phyloP scores from a whole-genome alignment of 1,284 basidiomycete genomes.

The Porodaedalea pini region DNA sequence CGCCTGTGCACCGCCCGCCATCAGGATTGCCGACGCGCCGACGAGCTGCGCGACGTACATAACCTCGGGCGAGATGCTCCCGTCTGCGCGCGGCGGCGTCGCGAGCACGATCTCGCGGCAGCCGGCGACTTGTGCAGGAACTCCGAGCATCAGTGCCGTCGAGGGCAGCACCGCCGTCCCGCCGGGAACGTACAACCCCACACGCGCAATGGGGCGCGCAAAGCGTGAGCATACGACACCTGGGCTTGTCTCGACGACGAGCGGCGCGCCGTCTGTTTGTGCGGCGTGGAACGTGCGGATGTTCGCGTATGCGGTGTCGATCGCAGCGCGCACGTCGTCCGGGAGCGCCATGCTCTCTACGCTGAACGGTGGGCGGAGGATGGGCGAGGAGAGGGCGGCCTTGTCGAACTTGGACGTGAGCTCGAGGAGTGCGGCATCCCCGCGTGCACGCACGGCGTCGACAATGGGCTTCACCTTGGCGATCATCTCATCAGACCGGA shows the following conservation, averaged over 20 bases:
- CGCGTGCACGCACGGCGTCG: constrained; percentile 77
- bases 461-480: constrained; percentile 94
- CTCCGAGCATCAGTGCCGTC: constrained; percentile 96
- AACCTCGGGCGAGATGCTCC: constrained; percentile 90
- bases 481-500: constrained; percentile 94
- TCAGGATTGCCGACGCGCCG: constrained; percentile 84
- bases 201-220: constrained; percentile 88
- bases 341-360: constrained; percentile 59
- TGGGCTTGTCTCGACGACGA: constrained; percentile 96
- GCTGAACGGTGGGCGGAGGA: constrained; percentile 66
- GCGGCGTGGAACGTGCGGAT: constrained; percentile 89
- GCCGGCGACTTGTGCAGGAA: constrained; percentile 96
- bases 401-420: constrained; percentile 94
- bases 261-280: constrained; percentile 67
- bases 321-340: constrained; percentile 70
- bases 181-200: constrained; percentile 96
- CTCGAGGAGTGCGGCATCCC: constrained; percentile 85
- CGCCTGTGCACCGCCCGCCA: constrained; percentile 95
- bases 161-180: constrained; percentile 96
- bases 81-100: constrained; percentile 90
- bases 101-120: constrained; percentile 93
- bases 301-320: constrained; percentile 91
- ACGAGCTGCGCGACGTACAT: constrained; percentile 90
- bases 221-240: constrained; percentile 95
- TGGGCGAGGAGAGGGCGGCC: constrained; percentile 57